These are phyloP conservation scores for Nevesoporus exiguus DNA, from an alignment of 768 basidiomycete species.

Conservation along the genomic window DNA sequence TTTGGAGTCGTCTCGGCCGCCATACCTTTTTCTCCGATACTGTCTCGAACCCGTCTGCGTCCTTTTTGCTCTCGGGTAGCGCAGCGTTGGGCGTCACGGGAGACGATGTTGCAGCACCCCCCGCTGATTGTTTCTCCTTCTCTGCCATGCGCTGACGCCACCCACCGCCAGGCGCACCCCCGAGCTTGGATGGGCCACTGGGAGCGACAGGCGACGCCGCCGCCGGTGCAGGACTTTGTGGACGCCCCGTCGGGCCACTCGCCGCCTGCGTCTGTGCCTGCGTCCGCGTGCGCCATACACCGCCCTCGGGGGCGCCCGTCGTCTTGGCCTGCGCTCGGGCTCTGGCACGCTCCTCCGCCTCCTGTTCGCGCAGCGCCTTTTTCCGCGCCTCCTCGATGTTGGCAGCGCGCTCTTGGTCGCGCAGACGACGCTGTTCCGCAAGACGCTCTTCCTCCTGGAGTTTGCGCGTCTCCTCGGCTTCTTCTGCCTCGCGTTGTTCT, in stretches of 20 bases:
- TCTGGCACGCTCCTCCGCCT: no score
- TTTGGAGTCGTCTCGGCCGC: slow-evolving; percentile 18
- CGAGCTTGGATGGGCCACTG: no score
- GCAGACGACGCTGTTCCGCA: slow-evolving; percentile 48
- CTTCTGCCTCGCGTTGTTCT: slow-evolving; percentile 60
- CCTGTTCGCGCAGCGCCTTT: no score
- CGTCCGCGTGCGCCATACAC: slow-evolving; percentile 9
- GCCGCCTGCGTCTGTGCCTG: slow-evolving; percentile 21
- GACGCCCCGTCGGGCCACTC: slow-evolving; percentile 21
- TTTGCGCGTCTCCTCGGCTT: slow-evolving; percentile 51
- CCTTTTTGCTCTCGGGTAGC: slow-evolving; percentile 44
- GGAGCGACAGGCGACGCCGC: slow-evolving; percentile 16
- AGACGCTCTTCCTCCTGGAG: slow-evolving; percentile 60
- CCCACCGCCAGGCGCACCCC: slow-evolving; percentile 34
- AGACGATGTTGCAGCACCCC: slow-evolving; percentile 5
- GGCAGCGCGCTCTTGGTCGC: slow-evolving; percentile 49
- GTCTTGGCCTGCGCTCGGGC: no score
- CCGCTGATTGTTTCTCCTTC: background rate
- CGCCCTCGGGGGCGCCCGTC: background rate
- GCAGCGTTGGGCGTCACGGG: slow-evolving; percentile 20
- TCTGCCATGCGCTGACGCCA: slow-evolving; percentile 51
- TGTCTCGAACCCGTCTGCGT: slow-evolving; percentile 72
- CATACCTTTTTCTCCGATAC: slow-evolving; percentile 38
- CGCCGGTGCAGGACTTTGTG: slow-evolving; percentile 50
- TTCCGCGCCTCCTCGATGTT: no score